Evolutionary conservation across 2,329 filamentous ascomycete genomes (phyloP), one percentile per base, ranked within the genome.

Genomic region (Xylariaceae sp.): DNA sequence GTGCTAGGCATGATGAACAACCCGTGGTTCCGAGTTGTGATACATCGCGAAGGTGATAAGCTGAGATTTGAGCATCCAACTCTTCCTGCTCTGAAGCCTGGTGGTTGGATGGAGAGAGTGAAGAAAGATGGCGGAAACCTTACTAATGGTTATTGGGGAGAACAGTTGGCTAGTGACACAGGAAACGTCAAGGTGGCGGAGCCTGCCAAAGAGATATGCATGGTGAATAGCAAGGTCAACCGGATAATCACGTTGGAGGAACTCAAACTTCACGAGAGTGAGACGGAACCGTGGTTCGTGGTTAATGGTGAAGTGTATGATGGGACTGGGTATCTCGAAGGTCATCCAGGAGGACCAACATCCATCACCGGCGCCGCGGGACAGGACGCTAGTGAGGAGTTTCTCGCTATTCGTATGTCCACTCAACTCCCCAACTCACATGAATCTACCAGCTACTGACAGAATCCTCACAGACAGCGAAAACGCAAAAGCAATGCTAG

Each of bases 1-100:
- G 90, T 96, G 2, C 74, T 96, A 38, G 91, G 92, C 0, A 97
- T 97, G 92, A 96, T 97, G 92, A 96, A 96, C 71, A 96, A 96
- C 62, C 89, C 90, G 0, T 97, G 92, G 92, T 97, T 88, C 69
- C 80, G 92, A 5, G 81, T 97, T 1, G 82, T 85, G 2, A 88
- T 97, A 49, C 81, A 83, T 47, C 85, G 84, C 50, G 85, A 92
- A 54, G 77, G 76, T 0, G 75, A 81, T 14, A 70, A 66, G 7
- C 71, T 96, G 40, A 78, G 82, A 6, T 97, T 97, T 60, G 91
- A 96, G 68, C 92, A 97, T 62, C 92, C 92, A 0, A 95, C 90
- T 2, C 87, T 91, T 57, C 89, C 91, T 6, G 85, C 86, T 1
- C 70, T 90, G 36, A 85, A 86, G 58, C 79, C 87, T 0, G 89